A percentile compares a stretch with the other conserved stretches of the same genome.
Evolutionary conservation across 2,329 filamentous ascomycete species (phyloP).

Genomic region (Fusarium palustre): DNA sequence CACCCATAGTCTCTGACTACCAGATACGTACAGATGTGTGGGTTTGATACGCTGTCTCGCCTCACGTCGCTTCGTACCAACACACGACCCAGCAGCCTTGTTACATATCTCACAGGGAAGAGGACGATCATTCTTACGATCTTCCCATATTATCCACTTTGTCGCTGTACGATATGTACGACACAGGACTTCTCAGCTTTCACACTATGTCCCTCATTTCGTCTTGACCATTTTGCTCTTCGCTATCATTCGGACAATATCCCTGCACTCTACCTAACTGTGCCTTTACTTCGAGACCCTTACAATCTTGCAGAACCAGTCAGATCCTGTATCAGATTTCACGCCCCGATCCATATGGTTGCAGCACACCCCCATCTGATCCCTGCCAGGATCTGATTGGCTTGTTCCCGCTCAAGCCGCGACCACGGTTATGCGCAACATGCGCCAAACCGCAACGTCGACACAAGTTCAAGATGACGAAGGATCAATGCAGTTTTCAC

Average conservation of each 20-base stretch:
- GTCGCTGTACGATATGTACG: slow-evolving; percentile 8
- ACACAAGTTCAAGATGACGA: slow-evolving; percentile 59
- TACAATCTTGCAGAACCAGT: slow-evolving; percentile 28
- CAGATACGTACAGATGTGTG: slow-evolving; percentile 8
- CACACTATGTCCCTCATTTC: slow-evolving; percentile 35
- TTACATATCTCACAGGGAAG: slow-evolving; percentile 42
- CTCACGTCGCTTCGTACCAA: slow-evolving; percentile 33
- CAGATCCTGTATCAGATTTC: slow-evolving; percentile 20
- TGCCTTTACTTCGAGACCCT: slow-evolving; percentile 36
- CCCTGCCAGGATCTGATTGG: slow-evolving; percentile 54
- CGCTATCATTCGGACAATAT: slow-evolving; percentile 24
- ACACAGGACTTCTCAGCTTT: slow-evolving; percentile 13
- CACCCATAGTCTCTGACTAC: slow-evolving; percentile 10
- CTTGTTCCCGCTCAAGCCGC: slow-evolving; percentile 51
- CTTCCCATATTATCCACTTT: slow-evolving; percentile 39
- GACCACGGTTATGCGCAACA: slow-evolving; percentile 66
- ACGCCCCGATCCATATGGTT: slow-evolving; percentile 24
- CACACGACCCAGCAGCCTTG: slow-evolving; percentile 31
- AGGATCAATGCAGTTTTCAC: slow-evolving; percentile 57
- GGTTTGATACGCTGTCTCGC: slow-evolving; percentile 29
- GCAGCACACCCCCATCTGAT: slow-evolving; percentile 47
- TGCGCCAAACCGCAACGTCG: slow-evolving; percentile 63
- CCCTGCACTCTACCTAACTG: slow-evolving; percentile 36
- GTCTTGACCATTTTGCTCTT: slow-evolving; percentile 33
- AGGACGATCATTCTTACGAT: slow-evolving; percentile 43